These are phyloP conservation scores for Penicillium silybi DNA, from an alignment of 495 filamentous ascomycete genomes.

Conservation along the genomic window DNA sequence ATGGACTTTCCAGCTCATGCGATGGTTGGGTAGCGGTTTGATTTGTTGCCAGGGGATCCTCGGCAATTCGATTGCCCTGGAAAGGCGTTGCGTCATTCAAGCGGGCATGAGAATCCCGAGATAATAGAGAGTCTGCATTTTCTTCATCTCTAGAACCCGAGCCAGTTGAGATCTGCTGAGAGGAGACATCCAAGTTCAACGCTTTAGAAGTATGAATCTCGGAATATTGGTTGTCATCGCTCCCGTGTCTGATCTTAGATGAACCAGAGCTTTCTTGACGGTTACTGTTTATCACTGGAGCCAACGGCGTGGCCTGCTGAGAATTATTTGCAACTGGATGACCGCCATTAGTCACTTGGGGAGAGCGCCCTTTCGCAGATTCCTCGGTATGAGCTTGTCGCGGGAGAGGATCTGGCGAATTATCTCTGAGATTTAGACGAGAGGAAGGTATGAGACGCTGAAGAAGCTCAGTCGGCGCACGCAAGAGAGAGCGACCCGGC, in stretches of 20 bases:
- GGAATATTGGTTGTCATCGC: background rate
- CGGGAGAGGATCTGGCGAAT: background rate
- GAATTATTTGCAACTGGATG: background rate
- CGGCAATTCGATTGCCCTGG: background rate
- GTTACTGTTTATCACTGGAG: background rate
- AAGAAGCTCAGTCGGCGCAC: slow-evolving; percentile 5
- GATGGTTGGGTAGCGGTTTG: background rate
- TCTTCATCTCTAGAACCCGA: background rate
- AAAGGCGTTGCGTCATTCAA: background rate
- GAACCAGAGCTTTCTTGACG: background rate
- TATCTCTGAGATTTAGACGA: background rate
- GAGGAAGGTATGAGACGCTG: slow-evolving; percentile 2
- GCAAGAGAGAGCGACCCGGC: background rate
- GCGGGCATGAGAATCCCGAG: background rate
- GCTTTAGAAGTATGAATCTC: background rate
- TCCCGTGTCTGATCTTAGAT: background rate
- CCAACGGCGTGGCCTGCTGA: background rate
- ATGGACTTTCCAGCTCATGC: background rate
- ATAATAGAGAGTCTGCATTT: background rate
- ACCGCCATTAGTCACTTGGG: background rate
- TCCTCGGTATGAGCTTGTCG: background rate
- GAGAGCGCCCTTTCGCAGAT: background rate
- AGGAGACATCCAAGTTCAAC: background rate
- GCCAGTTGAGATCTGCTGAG: background rate
- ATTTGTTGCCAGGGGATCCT: background rate